Base-by-base conservation (phyloP, 768 basidiomycete species). In the Leccinum incarnatum region DNA sequence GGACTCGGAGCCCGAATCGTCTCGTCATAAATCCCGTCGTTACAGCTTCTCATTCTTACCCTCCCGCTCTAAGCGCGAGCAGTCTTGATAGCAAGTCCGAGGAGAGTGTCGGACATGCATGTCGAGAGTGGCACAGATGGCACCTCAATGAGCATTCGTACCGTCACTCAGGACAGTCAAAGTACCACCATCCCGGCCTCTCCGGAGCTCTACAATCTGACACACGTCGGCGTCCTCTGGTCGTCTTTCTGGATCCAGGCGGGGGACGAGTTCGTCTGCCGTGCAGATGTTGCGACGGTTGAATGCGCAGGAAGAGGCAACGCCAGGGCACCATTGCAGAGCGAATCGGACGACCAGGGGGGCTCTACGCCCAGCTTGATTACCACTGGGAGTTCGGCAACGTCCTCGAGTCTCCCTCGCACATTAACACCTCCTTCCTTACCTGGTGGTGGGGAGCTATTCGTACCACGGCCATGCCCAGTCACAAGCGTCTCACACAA, bases 401-500 rank as follows among this genome's bases (percentile, higher is more conserved):
- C 69, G 7, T 51, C 60, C 12, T 68, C 63, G 53, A 68, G 63
- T 9, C 19, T n/a, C 1, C 63, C 59, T 11, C 54, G 48, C 32
- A 62, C 55, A 3, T 5, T 30, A 11, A n/a, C 58, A 4, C 45
- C 19, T 7, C 66, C 61, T 12, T 59, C 54, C 1, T n/a, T 37
- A 7, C 68, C 61, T 34, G n/a, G 15, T 48, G 32, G 21, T n/a
- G 65, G 53, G 6, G 65, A 57, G 17, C n/a, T 48, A 1, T 68
- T 64, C 30, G 34, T 61, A 32, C 54, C 60, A 0, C 61, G 62
- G 15, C 65, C 61, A 2, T 71, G 25, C 19, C 34, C 72, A 98
- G 96, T 68, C 92, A 97, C 69, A 97, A 96, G 75, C 91, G 93
- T 60, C 82, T 98, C 55, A 93, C 88, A 27, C 93, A 96, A 65